Percentiles rank a stretch among this genome's conserved stretches.
phyloP scores from a whole-genome alignment of 192 early-diverging fungal genomes.

The Backusella psychrophila region DNA sequence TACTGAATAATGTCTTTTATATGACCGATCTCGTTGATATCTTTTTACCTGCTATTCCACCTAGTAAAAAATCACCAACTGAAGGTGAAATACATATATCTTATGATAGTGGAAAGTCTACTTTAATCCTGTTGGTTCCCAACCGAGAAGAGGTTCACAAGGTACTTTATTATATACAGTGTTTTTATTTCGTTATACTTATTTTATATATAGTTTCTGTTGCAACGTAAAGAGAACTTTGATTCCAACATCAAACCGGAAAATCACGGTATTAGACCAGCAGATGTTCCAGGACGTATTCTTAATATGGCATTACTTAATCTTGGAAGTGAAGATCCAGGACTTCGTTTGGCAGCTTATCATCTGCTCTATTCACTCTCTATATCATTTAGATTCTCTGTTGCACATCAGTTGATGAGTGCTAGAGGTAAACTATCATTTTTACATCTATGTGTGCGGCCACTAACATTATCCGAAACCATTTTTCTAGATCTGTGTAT shows the following conservation, averaged over 20 bases:
- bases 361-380: slow-evolving; percentile 83
- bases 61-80: not conserved
- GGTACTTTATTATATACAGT: not conserved
- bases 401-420: slow-evolving; percentile 70
- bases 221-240: slow-evolving; percentile 4
- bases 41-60: slow-evolving; percentile 6
- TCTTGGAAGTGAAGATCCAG: slow-evolving; percentile 73
- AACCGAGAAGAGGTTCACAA: slow-evolving; percentile 9
- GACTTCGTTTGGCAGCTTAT: slow-evolving; percentile 80
- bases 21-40: not conserved
- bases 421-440: slow-evolving; percentile 44
- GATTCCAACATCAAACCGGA: not conserved
- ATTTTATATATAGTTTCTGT: not conserved
- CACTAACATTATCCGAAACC: slow-evolving; percentile 26
- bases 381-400: slow-evolving; percentile 74
- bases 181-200: not conserved
- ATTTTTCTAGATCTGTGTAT: slow-evolving; percentile 69
- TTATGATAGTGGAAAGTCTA: slow-evolving; percentile 5
- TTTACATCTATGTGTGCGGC: not conserved
- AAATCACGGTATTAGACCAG: slow-evolving; percentile 58
- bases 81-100: slow-evolving; percentile 16
- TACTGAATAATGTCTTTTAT: slow-evolving; percentile 80
- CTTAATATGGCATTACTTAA: slow-evolving; percentile 91
- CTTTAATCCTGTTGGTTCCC: not conserved
- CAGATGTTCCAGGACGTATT: slow-evolving; percentile 86